These are phyloP conservation scores for Trichocomaceae sp. DNA, from an alignment of 2,329 filamentous ascomycete species.

Conservation along the genomic window DNA sequence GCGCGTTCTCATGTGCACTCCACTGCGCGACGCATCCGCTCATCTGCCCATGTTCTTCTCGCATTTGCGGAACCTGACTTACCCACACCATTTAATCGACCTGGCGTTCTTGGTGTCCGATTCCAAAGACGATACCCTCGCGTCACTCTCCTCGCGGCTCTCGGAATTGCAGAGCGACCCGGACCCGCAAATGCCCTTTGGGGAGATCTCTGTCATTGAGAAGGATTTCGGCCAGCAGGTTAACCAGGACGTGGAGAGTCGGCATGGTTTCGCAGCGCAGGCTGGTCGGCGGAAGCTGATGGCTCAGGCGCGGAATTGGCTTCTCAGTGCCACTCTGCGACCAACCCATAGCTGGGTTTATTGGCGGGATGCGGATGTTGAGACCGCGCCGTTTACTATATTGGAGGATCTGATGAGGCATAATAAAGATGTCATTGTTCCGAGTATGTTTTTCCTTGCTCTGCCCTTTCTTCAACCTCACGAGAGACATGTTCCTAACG, in stretches of 20 bases:
- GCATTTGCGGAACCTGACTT: constrained; percentile 94
- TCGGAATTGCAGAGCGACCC: constrained; percentile 71
- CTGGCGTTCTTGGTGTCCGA: constrained; percentile 95
- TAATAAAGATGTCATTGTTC: constrained; percentile 97
- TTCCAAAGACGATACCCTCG: constrained; percentile 84
- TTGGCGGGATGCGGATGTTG: constrained; percentile 97
- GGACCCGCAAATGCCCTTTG: constrained; percentile 75
- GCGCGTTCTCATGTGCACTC: constrained; percentile 88
- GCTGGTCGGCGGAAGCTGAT: constrained; percentile 90
- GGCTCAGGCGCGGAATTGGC: constrained; percentile 96
- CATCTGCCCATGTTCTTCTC: constrained; percentile 98
- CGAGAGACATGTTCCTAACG: background rate
- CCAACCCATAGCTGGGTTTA: constrained; percentile 99
- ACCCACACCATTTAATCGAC: constrained; percentile 93
- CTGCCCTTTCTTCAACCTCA: background rate
- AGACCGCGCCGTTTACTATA: constrained; percentile 94
- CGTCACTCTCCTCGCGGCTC: constrained; percentile 67
- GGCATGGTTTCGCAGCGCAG: constrained; percentile 95
- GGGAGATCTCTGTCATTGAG: constrained; percentile 95
- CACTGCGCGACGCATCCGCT: constrained; percentile 82
- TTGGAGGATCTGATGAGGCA: constrained; percentile 97
- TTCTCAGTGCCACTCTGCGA: constrained; percentile 83
- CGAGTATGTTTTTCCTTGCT: constrained; percentile 62
- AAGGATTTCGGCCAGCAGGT: constrained; percentile 99
- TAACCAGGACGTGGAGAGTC: constrained; percentile 93